phyloP scores from a whole-genome alignment of 2,329 filamentous ascomycete genomes.

The Ophiostoma quercus region DNA sequence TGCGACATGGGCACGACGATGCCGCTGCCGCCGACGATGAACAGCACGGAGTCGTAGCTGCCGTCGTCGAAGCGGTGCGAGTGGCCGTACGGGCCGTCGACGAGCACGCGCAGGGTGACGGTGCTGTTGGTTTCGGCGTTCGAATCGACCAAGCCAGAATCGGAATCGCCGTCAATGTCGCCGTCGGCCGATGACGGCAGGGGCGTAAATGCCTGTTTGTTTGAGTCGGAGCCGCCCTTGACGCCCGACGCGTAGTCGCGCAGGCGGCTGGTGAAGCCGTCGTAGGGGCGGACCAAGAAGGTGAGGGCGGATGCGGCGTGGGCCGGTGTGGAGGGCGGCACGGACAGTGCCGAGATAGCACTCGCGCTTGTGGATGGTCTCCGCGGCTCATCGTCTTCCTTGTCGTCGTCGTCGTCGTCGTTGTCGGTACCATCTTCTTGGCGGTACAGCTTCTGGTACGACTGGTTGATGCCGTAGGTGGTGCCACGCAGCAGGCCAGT shows the following conservation, averaged over 20 bases:
- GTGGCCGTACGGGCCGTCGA: constrained; percentile 28
- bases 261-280: constrained; percentile 28
- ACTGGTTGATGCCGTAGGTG: constrained; percentile 18
- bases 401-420: not conserved
- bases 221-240: constrained; percentile 24
- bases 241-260: constrained; percentile 20
- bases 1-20: constrained; percentile 27
- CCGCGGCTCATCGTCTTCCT: constrained; percentile 26
- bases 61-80: constrained; percentile 24
- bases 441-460: not conserved
- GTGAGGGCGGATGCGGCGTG: constrained; percentile 19
- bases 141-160: not conserved
- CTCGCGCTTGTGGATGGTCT: constrained; percentile 17
- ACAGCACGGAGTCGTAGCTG: constrained; percentile 25
- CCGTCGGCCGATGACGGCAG: not conserved
- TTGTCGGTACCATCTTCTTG: not conserved
- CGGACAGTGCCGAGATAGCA: constrained; percentile 1
- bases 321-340: not conserved
- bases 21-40: constrained; percentile 28
- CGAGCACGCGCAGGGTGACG: constrained; percentile 23
- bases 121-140: not conserved
- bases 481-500: constrained; percentile 6
- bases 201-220: constrained; percentile 17
- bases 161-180: not conserved
- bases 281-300: constrained; percentile 26